Evolutionary conservation across 345 rosid species (phyloP), one percentile per base, ranked within the genome.

Genomic region (Balakata baccata): DNA sequence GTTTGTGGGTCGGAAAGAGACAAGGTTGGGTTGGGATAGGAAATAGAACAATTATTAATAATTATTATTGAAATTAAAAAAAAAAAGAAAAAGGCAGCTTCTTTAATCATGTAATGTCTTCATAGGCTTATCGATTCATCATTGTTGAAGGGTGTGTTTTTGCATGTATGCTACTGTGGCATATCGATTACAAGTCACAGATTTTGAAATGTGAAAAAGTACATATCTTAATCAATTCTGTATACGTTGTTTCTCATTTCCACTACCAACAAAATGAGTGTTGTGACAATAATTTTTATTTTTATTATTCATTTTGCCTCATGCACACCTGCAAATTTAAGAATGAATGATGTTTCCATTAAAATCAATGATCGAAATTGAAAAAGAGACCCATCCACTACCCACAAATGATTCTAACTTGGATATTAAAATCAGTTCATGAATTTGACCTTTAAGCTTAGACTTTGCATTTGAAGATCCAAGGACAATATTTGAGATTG

Each of bases 91-190:
- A 16, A 52, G 37, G 65, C 46, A 60, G 60, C 49, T 71, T 67
- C 63, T 64, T 38, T 67, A 67, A 74, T 76, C n/a, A 79, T 74
- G 64, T 10, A 45, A 70, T 64, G 71, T 70, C 47, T 43, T 75
- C 77, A 53, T 64, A 23, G 68, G 68, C 47, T 53, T 37, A 47
- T 23, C 25, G 34, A 52, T 16, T 50, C 64, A 78, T 72, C 46
- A 82, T 73, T 73, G 74, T 59, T 68, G 10, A 37, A 13, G 67
- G 6, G 6, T 14, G 29, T 47, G 58, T 17, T 4, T 46, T 25
- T 67, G 56, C 13, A 34, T 38, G 59, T 8, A 65, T 34, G 25
- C 7, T 18, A 7, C 38, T 16, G 10, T 6, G 47, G 54, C 25
- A 60, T 11, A 34, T 64, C 7, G 20, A 10, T 74, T 67, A 34